Evolutionary conservation across 805 yeast species (phyloP).

Genomic region (Tanozyma kutaoensis): DNA sequence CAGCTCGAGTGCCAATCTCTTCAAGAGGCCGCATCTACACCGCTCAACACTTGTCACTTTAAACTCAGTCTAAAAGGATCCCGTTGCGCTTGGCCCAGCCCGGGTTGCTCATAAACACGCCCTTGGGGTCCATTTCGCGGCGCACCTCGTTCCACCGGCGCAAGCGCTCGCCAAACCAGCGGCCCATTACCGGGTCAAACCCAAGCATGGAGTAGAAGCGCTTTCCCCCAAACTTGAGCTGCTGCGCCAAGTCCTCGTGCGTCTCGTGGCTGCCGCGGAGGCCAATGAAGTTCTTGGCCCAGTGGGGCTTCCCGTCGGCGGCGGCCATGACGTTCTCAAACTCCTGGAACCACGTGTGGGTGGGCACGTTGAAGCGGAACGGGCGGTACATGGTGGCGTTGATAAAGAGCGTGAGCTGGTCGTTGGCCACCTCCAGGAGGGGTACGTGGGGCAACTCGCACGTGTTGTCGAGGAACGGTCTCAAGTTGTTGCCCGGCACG

Average conservation of each 20-base stretch:
- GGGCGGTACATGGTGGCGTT: conserved; percentile 97
- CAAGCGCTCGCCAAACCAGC: conserved; percentile 74
- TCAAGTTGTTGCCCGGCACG: conserved; percentile 67
- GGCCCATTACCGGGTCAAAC: conserved; percentile 48
- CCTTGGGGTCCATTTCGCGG: conserved; percentile 62
- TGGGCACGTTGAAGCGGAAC: conserved; percentile 61
- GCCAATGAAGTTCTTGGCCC: conserved; percentile 94
- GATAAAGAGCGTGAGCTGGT: conserved; percentile 72
- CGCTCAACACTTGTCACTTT: too few species aligned
- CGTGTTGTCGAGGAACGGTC: conserved; percentile 74
- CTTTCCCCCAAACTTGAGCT: conserved; percentile 25
- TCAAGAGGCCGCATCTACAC: too few species aligned
- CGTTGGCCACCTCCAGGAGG: conserved; percentile 40
- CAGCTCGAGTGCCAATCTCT: too few species aligned
- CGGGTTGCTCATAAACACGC: conserved; percentile 64
- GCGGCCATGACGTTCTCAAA: conserved; percentile 69
- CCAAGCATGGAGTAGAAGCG: conserved; percentile 70
- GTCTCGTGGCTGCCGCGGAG: conserved; percentile 22
- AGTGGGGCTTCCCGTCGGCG: conserved; percentile 90
- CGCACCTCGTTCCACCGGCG: conserved; percentile 49
- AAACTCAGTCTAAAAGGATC: too few species aligned
- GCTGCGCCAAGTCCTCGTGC: conserved; percentile 23
- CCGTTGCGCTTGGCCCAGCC: conserved; percentile 83
- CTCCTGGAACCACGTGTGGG: conserved; percentile 67
- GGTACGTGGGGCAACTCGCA: conserved; percentile 36